These are phyloP conservation scores for Ogataea ganodermae DNA, from an alignment of 805 yeast species.

Conservation along the genomic window DNA sequence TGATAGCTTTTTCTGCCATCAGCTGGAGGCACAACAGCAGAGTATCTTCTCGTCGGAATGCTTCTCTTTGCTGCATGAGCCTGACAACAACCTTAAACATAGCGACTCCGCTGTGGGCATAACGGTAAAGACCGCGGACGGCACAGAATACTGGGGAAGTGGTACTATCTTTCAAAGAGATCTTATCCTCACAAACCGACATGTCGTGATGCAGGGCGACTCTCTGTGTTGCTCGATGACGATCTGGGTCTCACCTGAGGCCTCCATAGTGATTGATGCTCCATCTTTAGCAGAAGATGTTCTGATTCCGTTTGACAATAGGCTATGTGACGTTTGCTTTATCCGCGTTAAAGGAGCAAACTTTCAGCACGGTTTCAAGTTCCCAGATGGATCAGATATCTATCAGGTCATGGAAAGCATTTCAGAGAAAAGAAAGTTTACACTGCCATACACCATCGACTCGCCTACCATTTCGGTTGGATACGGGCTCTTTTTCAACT, in stretches of 20 bases:
- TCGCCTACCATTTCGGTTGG: constrained; percentile 37
- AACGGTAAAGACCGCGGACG: constrained; percentile 6
- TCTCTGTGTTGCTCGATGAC: constrained; percentile 19
- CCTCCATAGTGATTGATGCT: constrained; percentile 1
- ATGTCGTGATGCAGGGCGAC: constrained; percentile 34
- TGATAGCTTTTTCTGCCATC: neutral
- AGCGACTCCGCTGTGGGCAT: constrained; percentile 22
- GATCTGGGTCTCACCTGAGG: constrained; percentile 9
- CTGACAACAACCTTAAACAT: neutral
- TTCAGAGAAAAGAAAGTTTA: neutral
- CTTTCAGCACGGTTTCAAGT: neutral
- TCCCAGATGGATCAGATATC: constrained; percentile 5
- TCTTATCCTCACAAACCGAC: constrained; percentile 43
- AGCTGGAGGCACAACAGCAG: neutral
- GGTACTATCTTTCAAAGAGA: constrained; percentile 37
- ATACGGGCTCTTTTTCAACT: constrained; percentile 41
- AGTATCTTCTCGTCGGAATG: neutral
- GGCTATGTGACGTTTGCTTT: constrained; percentile 41
- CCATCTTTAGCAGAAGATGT: constrained; percentile 21
- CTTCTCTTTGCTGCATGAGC: neutral
- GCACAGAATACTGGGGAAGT: constrained; percentile 43
- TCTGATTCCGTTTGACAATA: constrained; percentile 33
- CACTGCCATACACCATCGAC: neutral
- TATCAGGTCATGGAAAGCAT: neutral
- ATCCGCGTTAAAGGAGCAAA: constrained; percentile 27